Conservation (phyloP, 2,329 filamentous ascomycete species). For the Fusarium pininemorale region DNA sequence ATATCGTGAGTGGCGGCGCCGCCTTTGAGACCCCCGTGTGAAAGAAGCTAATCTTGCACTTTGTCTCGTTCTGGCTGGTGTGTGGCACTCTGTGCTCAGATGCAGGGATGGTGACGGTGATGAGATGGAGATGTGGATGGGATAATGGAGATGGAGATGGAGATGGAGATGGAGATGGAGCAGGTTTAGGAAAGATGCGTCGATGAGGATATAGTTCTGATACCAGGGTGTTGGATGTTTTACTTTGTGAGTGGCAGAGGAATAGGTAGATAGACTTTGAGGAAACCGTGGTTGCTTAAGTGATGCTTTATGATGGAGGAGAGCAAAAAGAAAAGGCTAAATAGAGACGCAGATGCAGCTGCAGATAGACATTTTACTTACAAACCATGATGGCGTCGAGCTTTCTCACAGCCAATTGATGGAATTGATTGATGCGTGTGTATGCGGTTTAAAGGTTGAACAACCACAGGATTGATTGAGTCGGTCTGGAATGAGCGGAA, state of each 20-base stretch:
- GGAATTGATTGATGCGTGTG: background rate
- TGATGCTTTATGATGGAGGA: background rate
- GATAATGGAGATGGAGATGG: slow-evolving; percentile 1
- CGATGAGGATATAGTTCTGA: background rate
- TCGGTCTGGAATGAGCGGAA: background rate
- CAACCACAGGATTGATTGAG: background rate
- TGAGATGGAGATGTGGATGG: background rate
- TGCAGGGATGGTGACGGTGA: slow-evolving; percentile 23
- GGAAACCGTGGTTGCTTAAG: background rate
- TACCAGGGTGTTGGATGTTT: background rate
- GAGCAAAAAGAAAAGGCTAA: slow-evolving; percentile 1
- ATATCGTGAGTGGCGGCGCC: slow-evolving; percentile 35
- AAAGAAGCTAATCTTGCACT: slow-evolving; percentile 29
- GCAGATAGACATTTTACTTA: slow-evolving; percentile 16
- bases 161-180: slow-evolving; percentile 12
- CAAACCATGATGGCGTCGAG: slow-evolving; percentile 24
- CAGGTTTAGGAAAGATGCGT: background rate
- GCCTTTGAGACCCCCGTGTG: background rate
- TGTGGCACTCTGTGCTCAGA: slow-evolving; percentile 17
- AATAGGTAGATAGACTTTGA: background rate
- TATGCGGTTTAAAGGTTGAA: slow-evolving; percentile 4
- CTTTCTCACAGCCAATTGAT: background rate
- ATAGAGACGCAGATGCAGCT: background rate
- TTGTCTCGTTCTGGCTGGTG: slow-evolving; percentile 31
- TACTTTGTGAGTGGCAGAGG: background rate